Percentiles rank a stretch among this genome's conserved stretches.
Evolutionary conservation across 176 grass and related monocot species (phyloP).

Genomic region (Cenchrus purpureus): DNA sequence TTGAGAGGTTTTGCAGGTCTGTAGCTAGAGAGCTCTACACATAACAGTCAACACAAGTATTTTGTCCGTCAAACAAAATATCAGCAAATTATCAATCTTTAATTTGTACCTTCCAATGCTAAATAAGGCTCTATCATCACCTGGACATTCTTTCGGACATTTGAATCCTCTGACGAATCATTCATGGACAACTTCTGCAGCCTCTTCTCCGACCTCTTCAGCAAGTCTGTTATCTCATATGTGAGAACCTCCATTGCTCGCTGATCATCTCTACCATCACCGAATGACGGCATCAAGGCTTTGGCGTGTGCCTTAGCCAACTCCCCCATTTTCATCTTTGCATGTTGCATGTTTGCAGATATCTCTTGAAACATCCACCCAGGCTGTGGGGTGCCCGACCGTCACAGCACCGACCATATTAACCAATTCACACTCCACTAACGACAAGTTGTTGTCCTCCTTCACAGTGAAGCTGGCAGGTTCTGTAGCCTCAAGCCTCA

Average conservation of each 20-base stretch:
- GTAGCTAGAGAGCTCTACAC: constrained; percentile 90
- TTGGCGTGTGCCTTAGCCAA: constrained; percentile 88
- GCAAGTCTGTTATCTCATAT: constrained; percentile 82
- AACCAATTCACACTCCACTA: too few species aligned
- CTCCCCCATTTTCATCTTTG: constrained; percentile 82
- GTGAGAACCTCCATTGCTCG: constrained; percentile 83
- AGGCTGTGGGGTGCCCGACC: constrained; percentile 77
- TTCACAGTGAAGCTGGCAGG: too few species aligned
- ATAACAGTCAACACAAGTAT: constrained; percentile 19
- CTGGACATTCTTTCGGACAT: constrained; percentile 99
- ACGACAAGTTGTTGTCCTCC: too few species aligned
- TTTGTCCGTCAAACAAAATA: constrained; percentile 10
- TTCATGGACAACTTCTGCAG: constrained; percentile 75
- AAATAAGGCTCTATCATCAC: constrained; percentile 8
- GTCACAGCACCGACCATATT: constrained; percentile 24
- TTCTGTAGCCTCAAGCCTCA: too few species aligned
- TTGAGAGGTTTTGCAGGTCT: constrained; percentile 88
- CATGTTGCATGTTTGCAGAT: constrained; percentile 87
- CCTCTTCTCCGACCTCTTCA: constrained; percentile 83
- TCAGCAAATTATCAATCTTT: neutral
- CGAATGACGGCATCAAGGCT: constrained; percentile 96
- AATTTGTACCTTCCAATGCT: neutral
- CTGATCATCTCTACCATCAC: constrained; percentile 76
- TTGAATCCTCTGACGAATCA: constrained; percentile 94
- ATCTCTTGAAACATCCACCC: constrained; percentile 99